These are phyloP conservation scores for Pseudonectria buxi DNA, from an alignment of 2,329 filamentous ascomycete species.

Conservation along the genomic window DNA sequence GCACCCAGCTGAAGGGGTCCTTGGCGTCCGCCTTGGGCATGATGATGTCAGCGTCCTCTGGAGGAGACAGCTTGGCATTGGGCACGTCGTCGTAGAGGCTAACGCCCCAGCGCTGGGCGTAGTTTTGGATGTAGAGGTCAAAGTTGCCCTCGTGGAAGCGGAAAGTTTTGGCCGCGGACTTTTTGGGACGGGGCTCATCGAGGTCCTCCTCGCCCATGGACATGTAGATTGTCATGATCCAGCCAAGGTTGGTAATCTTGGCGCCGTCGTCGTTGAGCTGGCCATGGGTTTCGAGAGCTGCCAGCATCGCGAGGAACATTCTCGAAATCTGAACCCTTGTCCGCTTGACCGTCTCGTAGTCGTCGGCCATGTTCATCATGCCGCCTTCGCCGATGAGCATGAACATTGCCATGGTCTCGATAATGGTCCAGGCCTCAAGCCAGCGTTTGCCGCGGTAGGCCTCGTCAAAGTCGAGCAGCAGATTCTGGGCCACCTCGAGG, in stretches of 20 bases:
- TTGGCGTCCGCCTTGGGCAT: neutral
- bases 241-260: conserved; percentile 30
- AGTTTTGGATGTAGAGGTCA: conserved; percentile 27
- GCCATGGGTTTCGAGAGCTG: conserved; percentile 25
- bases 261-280: conserved; percentile 26
- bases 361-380: conserved; percentile 13
- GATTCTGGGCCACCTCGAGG: conserved; percentile 35
- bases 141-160: conserved; percentile 15
- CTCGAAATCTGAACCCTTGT: conserved; percentile 5
- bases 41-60: neutral
- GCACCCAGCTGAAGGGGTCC: neutral
- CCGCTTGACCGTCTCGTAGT: conserved; percentile 19
- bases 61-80: neutral
- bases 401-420: conserved; percentile 26
- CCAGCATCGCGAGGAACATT: conserved; percentile 34
- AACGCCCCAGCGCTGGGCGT: conserved; percentile 28
- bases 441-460: conserved; percentile 21
- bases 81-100: conserved; percentile 10
- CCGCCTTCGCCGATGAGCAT: conserved; percentile 2
- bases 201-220: conserved; percentile 13
- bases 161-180: conserved; percentile 10
- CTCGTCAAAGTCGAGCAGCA: conserved; percentile 33
- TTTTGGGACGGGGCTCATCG: conserved; percentile 9
- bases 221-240: conserved; percentile 32
- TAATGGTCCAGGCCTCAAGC: conserved; percentile 35